Evolutionary conservation across 2,329 filamentous ascomycete species (phyloP).

Genomic region (Cadophora luteo-olivacea): DNA sequence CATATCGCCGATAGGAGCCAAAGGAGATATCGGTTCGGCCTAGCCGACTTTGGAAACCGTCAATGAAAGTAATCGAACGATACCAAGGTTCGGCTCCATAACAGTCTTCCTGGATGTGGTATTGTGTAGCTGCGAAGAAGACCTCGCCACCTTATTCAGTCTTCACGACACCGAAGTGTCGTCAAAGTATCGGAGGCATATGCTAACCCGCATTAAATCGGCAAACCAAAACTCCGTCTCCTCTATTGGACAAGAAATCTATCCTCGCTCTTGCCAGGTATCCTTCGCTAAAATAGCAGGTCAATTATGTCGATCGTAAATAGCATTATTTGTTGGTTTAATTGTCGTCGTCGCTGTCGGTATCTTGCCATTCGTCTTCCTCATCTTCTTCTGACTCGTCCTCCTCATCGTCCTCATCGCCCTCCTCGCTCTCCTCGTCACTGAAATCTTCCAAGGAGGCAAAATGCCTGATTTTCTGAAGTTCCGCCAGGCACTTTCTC

Average conservation of each 20-base stretch:
- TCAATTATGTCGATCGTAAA: slow-evolving; percentile 1
- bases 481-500: not conserved
- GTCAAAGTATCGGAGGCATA: no score
- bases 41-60: not conserved
- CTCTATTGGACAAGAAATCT: not conserved
- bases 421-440: slow-evolving; percentile 16
- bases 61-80: not conserved
- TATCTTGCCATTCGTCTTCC: slow-evolving; percentile 17
- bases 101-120: not conserved
- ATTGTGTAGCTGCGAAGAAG: not conserved
- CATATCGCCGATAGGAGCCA: not conserved
- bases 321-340: not conserved
- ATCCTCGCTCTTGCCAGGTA: slow-evolving; percentile 3
- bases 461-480: slow-evolving; percentile 1
- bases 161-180: not conserved
- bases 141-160: not conserved
- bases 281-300: not conserved
- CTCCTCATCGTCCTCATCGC: slow-evolving; percentile 10
- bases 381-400: slow-evolving; percentile 20
- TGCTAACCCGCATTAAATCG: not conserved
- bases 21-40: not conserved
- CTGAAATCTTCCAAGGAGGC: slow-evolving; percentile 16
- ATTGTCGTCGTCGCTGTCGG: slow-evolving; percentile 19
- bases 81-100: not conserved
- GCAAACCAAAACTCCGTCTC: not conserved